These are phyloP conservation scores for Capsicum pubescens DNA, from an alignment of 257 asterid species.

Conservation along the genomic window DNA sequence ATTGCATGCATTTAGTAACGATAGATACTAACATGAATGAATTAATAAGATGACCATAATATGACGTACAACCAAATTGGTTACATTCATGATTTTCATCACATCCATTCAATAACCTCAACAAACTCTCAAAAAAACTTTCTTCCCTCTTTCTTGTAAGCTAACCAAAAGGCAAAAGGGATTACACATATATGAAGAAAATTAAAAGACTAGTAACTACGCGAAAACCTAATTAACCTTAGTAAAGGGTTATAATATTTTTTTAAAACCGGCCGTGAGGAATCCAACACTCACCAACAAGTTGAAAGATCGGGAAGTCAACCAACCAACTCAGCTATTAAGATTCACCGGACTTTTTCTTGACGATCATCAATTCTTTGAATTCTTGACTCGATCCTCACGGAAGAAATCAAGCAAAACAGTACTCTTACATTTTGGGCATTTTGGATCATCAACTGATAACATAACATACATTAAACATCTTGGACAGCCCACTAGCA, in stretches of 20 bases:
- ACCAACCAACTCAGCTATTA: neutral
- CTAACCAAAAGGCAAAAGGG: neutral
- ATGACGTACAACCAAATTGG: neutral
- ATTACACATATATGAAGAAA: neutral
- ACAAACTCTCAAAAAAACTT: neutral
- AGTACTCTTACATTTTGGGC: conserved; percentile 32
- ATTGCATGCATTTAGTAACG: conserved; percentile 16
- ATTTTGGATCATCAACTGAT: conserved; percentile 22
- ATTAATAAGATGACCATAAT: neutral
- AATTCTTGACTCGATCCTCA: conserved; percentile 8
- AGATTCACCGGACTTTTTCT: neutral
- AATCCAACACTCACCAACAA: neutral
- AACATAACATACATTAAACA: conserved; percentile 37
- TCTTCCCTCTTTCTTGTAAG: neutral
- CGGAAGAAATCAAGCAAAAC: conserved; percentile 34
- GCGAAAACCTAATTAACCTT: neutral
- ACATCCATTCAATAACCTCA: conserved; percentile 15
- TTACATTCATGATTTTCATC: conserved; percentile 10
- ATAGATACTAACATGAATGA: neutral
- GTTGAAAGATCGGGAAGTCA: neutral
- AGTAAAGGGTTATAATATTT: neutral
- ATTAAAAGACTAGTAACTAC: neutral
- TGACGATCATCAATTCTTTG: neutral
- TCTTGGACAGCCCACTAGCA: conserved; percentile 31
- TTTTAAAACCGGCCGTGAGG: neutral